A percentile compares a stretch with the other conserved stretches of the same genome.
phyloP scores from a whole-genome alignment of 2,329 filamentous ascomycete species.

The Xylariaceae sp. region DNA sequence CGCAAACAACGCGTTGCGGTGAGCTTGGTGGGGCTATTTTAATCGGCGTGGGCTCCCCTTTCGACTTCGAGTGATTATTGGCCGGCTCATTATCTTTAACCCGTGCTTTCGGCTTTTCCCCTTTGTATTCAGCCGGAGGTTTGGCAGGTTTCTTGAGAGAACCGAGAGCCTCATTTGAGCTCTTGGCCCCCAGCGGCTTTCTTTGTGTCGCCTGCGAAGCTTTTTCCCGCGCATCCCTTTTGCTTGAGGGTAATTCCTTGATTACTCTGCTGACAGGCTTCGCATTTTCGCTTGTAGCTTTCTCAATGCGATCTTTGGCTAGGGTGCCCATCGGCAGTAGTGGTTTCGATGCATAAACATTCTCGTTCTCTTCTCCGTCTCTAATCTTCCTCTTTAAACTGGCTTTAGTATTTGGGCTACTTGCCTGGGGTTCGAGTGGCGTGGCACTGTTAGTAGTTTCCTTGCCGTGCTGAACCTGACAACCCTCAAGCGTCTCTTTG shows the following conservation, averaged over 20 bases:
- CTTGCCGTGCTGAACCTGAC: slow-evolving; percentile 1
- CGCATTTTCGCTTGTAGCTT: slow-evolving; percentile 23
- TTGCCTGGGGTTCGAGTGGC: slow-evolving; percentile 14
- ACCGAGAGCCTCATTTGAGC: slow-evolving; percentile 54
- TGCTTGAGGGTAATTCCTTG: slow-evolving; percentile 43
- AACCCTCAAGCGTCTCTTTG: neutral
- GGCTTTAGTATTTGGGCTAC: slow-evolving; percentile 38
- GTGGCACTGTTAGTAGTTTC: neutral
- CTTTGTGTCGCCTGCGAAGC: slow-evolving; percentile 33
- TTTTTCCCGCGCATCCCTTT: slow-evolving; percentile 40
- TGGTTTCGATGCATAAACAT: slow-evolving; percentile 32
- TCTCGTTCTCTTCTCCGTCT: slow-evolving; percentile 51
- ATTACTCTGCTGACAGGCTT: slow-evolving; percentile 38
- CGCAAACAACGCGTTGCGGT: slow-evolving; percentile 19
- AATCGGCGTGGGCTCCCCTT: slow-evolving; percentile 28
- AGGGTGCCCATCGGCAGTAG: slow-evolving; percentile 27
- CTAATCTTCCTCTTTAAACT: slow-evolving; percentile 57
- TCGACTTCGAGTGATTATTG: slow-evolving; percentile 20
- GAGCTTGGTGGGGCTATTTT: slow-evolving; percentile 28
- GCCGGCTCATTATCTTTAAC: slow-evolving; percentile 22
- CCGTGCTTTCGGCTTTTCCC: slow-evolving; percentile 39
- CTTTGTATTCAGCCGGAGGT: slow-evolving; percentile 34
- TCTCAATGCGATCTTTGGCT: slow-evolving; percentile 32
- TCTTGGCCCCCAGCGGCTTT: slow-evolving; percentile 54
- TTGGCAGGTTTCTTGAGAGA: slow-evolving; percentile 54